Base-by-base conservation (phyloP, 805 yeast species). In the Isabelozyma rhagii region DNA sequence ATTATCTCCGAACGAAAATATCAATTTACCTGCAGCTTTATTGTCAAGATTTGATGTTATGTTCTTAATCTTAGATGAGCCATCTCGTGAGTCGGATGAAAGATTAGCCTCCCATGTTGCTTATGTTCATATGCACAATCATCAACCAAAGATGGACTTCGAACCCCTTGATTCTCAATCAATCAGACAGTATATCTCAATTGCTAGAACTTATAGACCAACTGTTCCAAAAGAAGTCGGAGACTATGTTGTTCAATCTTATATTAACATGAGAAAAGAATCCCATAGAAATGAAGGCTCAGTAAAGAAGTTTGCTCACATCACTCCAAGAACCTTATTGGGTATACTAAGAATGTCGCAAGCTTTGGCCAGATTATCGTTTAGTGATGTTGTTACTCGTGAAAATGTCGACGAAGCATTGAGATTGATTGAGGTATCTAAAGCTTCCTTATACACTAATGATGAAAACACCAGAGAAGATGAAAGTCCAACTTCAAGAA, bases 351-450 rank as follows among this genome's bases (percentile, higher is more conserved):
- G 99, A 72, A 77, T 94, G 78, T 81, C 99, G 1, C 98, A 93
- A 71, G 99, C 97, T 1, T 77, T 89, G 54, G 98, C 99, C 0
- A 80, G 97, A 60, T 77, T 94, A 51, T 79, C 97, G 62, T 89
- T 94, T 64, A 84, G 85, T 50, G 78, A 85, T 53, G 70, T 63
- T 15, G 98, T 94, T 7, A 77, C 75, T 31, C 71, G 77, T 41
- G 88, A 82, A 50, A 98, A 94, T 68, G 97, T 94, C 40, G 98
- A 94, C 62, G 99, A 94, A 71, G 97, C 99, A 0, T 74, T 94
- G 61, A 81, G 99, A 61, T 78, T 94, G 56, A 76, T 85, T 50
- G 85, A 85, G 58, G 96, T 89, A 11, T 89, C 97, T n/a, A 89
- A 92, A 68, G 83, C 87, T 51, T 87, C 97, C 7, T 77, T 93